Percentiles rank a stretch among this genome's conserved stretches.
phyloP scores from a whole-genome alignment of 257 asterid species.

The Salvia hispanica region DNA sequence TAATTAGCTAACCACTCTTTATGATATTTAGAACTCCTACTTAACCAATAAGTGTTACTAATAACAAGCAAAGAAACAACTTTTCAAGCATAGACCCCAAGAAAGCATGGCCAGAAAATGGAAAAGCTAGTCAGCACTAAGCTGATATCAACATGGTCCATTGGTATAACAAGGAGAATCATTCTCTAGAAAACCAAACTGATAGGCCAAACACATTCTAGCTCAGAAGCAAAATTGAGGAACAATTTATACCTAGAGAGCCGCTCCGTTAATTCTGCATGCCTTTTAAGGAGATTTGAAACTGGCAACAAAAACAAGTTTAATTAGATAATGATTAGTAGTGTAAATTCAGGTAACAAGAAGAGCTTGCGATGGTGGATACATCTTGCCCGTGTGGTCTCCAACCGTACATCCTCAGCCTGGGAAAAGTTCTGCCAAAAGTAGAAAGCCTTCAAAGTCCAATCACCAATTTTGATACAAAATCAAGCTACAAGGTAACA shows the following conservation, averaged over 20 bases:
- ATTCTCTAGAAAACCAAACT: constrained; percentile 2
- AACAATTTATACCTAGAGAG: constrained; percentile 71
- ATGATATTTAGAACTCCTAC: background rate
- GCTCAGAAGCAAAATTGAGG: constrained; percentile 1
- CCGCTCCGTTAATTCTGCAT: constrained; percentile 79
- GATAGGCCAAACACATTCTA: constrained; percentile 1
- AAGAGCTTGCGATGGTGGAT: constrained; percentile 25
- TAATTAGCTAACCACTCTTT: no score
- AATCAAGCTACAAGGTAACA: constrained; percentile 1
- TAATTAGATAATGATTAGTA: background rate
- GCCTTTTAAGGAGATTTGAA: constrained; percentile 81
- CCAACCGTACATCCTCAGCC: constrained; percentile 60
- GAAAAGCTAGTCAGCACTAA: background rate
- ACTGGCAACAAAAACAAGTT: constrained; percentile 49
- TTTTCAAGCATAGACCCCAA: background rate
- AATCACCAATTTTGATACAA: constrained; percentile 24
- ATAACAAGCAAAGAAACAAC: background rate
- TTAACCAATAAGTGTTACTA: background rate
- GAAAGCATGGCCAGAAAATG: background rate
- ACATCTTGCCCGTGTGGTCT: constrained; percentile 75
- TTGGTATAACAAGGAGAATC: background rate
- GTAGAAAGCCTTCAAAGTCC: constrained; percentile 1
- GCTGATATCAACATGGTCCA: background rate
- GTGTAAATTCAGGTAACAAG: constrained; percentile 16
- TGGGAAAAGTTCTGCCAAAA: constrained; percentile 51